Conservation (phyloP, 2,329 filamentous ascomycete species). For the Curvularia sp. region DNA sequence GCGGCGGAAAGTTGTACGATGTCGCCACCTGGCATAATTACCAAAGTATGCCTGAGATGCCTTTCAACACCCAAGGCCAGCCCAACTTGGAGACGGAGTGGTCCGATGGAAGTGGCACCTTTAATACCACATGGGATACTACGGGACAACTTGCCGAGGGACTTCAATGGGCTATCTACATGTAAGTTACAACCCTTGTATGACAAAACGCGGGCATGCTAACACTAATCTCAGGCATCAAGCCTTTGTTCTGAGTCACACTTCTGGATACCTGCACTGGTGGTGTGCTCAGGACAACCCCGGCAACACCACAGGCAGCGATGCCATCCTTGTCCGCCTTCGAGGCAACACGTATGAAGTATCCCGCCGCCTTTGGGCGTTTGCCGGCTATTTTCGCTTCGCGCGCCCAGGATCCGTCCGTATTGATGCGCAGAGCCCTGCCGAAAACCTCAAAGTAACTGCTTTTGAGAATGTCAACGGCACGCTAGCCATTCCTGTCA, state of each 20-base stretch:
- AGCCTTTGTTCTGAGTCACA: slow-evolving; percentile 15
- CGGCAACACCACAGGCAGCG: slow-evolving; percentile 30
- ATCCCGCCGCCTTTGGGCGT: slow-evolving; percentile 48
- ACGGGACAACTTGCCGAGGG: slow-evolving; percentile 58
- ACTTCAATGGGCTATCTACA: slow-evolving; percentile 61
- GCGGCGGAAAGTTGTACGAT: slow-evolving; percentile 47
- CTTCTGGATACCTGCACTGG: slow-evolving; percentile 62
- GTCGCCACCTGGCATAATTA: slow-evolving; percentile 52
- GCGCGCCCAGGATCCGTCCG: slow-evolving; percentile 47
- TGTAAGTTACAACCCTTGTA: slow-evolving; percentile 36
- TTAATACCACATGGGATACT: slow-evolving; percentile 54
- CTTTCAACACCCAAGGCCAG: slow-evolving; percentile 50
- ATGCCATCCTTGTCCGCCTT: slow-evolving; percentile 29
- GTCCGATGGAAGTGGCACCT: slow-evolving; percentile 51
- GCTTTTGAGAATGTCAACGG: slow-evolving; percentile 40
- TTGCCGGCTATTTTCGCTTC: slow-evolving; percentile 47
- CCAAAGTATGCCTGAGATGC: slow-evolving; percentile 47
- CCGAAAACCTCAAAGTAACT: slow-evolving; percentile 31
- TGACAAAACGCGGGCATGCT: slow-evolving; percentile 27
- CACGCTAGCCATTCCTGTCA: slow-evolving; percentile 37
- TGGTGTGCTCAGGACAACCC: slow-evolving; percentile 48
- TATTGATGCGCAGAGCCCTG: slow-evolving; percentile 37
- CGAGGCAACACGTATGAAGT: slow-evolving; percentile 37
- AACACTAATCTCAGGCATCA: slow-evolving; percentile 31
- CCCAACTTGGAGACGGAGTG: slow-evolving; percentile 61